Percentiles rank a stretch among this genome's conserved stretches.
Conservation (phyloP, 371 early-diverging fungal species). For the Mucor piriformis region DNA sequence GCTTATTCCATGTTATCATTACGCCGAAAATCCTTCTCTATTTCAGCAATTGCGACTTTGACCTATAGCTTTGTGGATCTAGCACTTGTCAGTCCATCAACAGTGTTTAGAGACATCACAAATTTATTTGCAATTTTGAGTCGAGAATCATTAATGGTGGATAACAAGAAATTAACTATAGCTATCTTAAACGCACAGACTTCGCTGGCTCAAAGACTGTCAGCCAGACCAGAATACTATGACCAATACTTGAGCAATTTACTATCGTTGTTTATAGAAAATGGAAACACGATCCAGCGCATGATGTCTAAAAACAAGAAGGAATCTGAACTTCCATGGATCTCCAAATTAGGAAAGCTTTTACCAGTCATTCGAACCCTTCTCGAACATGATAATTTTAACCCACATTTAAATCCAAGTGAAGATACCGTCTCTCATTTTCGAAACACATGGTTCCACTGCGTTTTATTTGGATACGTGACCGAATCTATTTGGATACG, state of each 20-base stretch:
- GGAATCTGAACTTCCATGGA: slow-evolving; percentile 53
- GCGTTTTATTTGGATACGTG: slow-evolving; percentile 77
- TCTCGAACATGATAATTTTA: slow-evolving; percentile 62
- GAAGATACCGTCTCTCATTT: slow-evolving; percentile 73
- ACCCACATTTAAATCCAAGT: slow-evolving; percentile 60
- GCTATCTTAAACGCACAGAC: slow-evolving; percentile 40
- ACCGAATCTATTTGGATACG: slow-evolving; percentile 79
- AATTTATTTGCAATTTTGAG: slow-evolving; percentile 55
- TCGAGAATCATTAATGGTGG: slow-evolving; percentile 43
- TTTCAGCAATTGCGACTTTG: slow-evolving; percentile 43
- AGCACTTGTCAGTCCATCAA: slow-evolving; percentile 50
- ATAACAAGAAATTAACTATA: slow-evolving; percentile 49
- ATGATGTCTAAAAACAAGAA: slow-evolving; percentile 53
- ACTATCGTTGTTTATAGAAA: slow-evolving; percentile 70
- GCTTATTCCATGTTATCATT: slow-evolving; percentile 58
- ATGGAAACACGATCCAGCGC: slow-evolving; percentile 68
- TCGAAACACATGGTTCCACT: slow-evolving; percentile 91
- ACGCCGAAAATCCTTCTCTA: slow-evolving; percentile 51
- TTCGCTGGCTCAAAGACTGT: slow-evolving; percentile 56
- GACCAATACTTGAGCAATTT: slow-evolving; percentile 58
- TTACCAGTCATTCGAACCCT: slow-evolving; percentile 70
- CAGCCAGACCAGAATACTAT: slow-evolving; percentile 57
- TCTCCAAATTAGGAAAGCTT: slow-evolving; percentile 66
- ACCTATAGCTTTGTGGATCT: slow-evolving; percentile 53
- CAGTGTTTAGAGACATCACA: slow-evolving; percentile 58